phyloP scores from a whole-genome alignment of 768 basidiomycete species.

The Lactarius deliciosus region DNA sequence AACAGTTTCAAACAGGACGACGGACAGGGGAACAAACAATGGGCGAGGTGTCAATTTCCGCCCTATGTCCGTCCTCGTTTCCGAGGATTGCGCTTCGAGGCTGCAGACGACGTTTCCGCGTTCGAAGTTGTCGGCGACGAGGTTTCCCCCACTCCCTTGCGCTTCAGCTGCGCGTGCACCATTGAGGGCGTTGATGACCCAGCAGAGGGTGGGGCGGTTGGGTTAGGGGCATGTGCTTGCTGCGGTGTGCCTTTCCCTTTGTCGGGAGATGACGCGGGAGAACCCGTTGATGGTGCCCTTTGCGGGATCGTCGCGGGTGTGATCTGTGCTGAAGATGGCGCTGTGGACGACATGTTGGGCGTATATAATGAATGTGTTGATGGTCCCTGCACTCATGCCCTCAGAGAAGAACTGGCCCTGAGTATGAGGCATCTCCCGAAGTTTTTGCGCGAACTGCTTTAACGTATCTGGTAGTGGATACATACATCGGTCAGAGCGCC shows the following conservation, averaged over 20 bases:
- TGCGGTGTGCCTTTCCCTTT: slow-evolving; percentile 30
- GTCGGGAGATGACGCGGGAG: slow-evolving; percentile 24
- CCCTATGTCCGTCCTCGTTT: slow-evolving; percentile 55
- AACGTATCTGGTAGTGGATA: slow-evolving; percentile 43
- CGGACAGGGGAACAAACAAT: slow-evolving; percentile 6
- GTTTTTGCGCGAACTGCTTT: slow-evolving; percentile 39
- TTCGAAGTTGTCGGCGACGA: slow-evolving; percentile 53
- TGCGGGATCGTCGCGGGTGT: slow-evolving; percentile 45
- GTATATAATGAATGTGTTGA: slow-evolving; percentile 26
- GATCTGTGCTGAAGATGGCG: slow-evolving; percentile 22
- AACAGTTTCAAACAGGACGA: slow-evolving; percentile 3
- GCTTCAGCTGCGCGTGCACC: slow-evolving; percentile 37
- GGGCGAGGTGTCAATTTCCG: slow-evolving; percentile 38
- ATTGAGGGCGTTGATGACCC: slow-evolving; percentile 35
- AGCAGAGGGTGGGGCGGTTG: slow-evolving; percentile 13
- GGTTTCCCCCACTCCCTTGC: slow-evolving; percentile 39
- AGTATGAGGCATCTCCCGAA: slow-evolving; percentile 36
- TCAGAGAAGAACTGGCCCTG: slow-evolving; percentile 21
- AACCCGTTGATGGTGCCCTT: slow-evolving; percentile 16
- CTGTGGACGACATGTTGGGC: slow-evolving; percentile 23
- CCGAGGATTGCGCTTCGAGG: slow-evolving; percentile 50
- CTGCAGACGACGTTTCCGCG: slow-evolving; percentile 45
- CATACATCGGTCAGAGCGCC: slow-evolving; percentile 9
- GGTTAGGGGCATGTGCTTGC: slow-evolving; percentile 29
- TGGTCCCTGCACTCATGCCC: slow-evolving; percentile 24